Percentiles rank a stretch among this genome's conserved stretches.
Evolutionary conservation across 495 filamentous ascomycete species (phyloP).

Genomic region (Penicillium diatomitis): DNA sequence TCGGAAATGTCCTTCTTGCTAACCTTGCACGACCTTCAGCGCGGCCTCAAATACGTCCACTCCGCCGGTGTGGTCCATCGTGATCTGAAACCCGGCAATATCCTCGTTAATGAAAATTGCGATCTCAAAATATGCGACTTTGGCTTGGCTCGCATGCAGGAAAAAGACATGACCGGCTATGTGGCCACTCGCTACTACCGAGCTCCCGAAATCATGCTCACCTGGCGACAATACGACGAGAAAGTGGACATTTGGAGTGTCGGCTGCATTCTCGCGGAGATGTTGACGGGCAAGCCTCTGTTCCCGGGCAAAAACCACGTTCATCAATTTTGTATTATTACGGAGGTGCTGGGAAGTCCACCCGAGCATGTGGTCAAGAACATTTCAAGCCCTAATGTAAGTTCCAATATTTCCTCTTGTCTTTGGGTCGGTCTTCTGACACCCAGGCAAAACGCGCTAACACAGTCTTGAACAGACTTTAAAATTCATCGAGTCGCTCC

Average conservation of each 20-base stretch:
- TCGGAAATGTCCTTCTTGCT: background rate
- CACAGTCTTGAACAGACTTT: constrained; percentile 53
- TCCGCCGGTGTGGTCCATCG: constrained; percentile 97
- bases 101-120: constrained; percentile 97
- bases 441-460: background rate
- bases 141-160: constrained; percentile 90
- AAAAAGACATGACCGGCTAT: constrained; percentile 98
- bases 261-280: constrained; percentile 97
- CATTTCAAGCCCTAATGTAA: constrained; percentile 92
- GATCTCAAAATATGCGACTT: constrained; percentile 99
- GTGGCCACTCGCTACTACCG: constrained; percentile 98
- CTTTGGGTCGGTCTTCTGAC: background rate
- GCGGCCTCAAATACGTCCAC: constrained; percentile 96
- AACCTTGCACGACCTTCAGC: constrained; percentile 43
- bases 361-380: constrained; percentile 94
- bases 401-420: constrained; percentile 12
- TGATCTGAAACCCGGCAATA: constrained; percentile 96
- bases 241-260: constrained; percentile 99
- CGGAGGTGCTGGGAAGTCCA: constrained; percentile 86
- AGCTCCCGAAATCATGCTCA: constrained; percentile 98
- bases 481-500: constrained; percentile 89
- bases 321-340: constrained; percentile 98
- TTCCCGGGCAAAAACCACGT: constrained; percentile 99
- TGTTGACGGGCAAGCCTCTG: constrained; percentile 91
- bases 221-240: constrained; percentile 98